Conservation (phyloP, 2,329 filamentous ascomycete genomes). For the Colletotrichum neosansevieriae region DNA sequence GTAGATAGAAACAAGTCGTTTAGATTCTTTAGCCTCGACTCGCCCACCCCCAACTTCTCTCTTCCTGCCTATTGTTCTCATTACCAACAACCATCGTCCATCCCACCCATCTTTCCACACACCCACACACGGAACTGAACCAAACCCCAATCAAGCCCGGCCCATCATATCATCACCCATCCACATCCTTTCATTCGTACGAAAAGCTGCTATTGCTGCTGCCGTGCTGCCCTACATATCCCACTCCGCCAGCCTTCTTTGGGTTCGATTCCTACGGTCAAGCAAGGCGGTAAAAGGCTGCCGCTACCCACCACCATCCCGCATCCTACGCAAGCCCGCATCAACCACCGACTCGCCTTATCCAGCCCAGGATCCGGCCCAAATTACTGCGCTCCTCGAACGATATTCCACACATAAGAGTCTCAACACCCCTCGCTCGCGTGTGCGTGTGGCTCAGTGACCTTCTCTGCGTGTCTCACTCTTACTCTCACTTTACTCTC, state of each 20-base stretch:
- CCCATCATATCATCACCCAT: slow-evolving; percentile 41
- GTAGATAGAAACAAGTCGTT: slow-evolving; percentile 19
- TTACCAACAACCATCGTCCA: slow-evolving; percentile 8
- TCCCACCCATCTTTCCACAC: slow-evolving; percentile 29
- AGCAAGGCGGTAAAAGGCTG: slow-evolving; percentile 27
- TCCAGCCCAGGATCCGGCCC: slow-evolving; percentile 19
- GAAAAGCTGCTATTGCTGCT: slow-evolving; percentile 14
- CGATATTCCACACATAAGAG: slow-evolving; percentile 35
- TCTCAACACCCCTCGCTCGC: slow-evolving; percentile 37
- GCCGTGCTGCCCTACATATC: slow-evolving; percentile 5
- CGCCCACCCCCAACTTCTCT: slow-evolving; percentile 1
- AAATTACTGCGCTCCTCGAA: slow-evolving; percentile 29
- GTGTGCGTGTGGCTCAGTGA: slow-evolving; percentile 23
- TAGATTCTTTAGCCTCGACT: slow-evolving; percentile 34
- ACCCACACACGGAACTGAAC: slow-evolving; percentile 20
- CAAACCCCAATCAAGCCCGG: slow-evolving; percentile 18
- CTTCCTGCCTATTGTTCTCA: not conserved
- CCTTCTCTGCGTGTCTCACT: slow-evolving; percentile 38
- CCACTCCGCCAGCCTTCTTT: slow-evolving; percentile 34
- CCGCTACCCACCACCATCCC: slow-evolving; percentile 34
- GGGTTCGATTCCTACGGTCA: slow-evolving; percentile 19
- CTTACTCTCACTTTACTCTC: slow-evolving; percentile 6
- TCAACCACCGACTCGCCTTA: slow-evolving; percentile 36
- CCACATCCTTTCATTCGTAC: slow-evolving; percentile 31
- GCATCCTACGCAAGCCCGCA: slow-evolving; percentile 21